phyloP scores from a whole-genome alignment of 768 basidiomycete genomes.

The Daedaleopsis nitida region DNA sequence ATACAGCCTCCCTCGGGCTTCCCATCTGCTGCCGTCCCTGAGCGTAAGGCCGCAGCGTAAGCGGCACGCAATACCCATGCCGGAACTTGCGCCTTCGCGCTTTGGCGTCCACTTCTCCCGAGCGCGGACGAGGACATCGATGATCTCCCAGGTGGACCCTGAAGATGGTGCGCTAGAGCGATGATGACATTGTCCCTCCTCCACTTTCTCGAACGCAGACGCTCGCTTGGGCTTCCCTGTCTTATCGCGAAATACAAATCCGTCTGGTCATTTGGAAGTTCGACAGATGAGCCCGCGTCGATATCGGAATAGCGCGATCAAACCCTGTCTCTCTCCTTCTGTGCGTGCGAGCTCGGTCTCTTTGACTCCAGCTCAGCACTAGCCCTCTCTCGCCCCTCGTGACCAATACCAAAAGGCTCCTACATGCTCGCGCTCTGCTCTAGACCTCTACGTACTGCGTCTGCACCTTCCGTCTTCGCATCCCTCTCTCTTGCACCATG shows the following conservation, averaged over 20 bases:
- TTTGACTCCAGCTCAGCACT: neutral
- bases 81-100: neutral
- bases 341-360: neutral
- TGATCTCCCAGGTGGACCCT: neutral
- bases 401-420: neutral
- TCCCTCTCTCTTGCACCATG: slow-evolving; percentile 9
- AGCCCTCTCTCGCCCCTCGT: neutral
- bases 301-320: neutral
- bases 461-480: neutral
- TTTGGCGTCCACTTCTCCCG: too few species aligned
- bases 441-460: neutral
- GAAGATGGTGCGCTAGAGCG: neutral
- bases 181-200: neutral
- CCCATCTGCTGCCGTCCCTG: neutral
- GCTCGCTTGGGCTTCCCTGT: neutral
- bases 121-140: neutral
- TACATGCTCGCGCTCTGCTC: neutral
- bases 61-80: neutral
- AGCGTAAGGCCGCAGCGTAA: neutral
- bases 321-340: neutral
- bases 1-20: too few species aligned
- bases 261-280: neutral
- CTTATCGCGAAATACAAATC: neutral
- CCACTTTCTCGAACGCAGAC: neutral
- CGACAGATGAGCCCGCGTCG: neutral